These are phyloP conservation scores for Solanum tacnaense DNA, from an alignment of 257 asterid genomes.

Conservation along the genomic window DNA sequence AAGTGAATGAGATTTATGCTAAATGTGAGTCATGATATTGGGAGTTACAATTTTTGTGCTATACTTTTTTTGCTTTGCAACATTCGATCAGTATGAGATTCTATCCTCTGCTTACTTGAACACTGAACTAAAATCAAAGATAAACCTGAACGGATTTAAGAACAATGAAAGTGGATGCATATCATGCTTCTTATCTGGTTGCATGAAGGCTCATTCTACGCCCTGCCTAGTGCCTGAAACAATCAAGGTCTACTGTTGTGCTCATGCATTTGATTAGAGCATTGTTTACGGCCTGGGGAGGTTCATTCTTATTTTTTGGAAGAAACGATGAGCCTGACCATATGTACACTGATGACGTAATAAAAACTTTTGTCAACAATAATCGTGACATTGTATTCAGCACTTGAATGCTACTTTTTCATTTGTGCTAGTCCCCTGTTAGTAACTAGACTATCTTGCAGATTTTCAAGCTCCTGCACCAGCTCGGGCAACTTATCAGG, in stretches of 20 bases:
- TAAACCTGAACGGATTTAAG: background rate
- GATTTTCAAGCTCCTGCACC: conserved; percentile 87
- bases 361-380: background rate
- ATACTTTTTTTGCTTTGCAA: background rate
- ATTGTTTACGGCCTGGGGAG: background rate
- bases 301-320: background rate
- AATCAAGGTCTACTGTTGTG: background rate
- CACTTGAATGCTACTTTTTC: background rate
- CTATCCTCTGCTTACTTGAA: background rate
- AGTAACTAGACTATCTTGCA: conserved; percentile 21
- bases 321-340: background rate
- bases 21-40: conserved; percentile 53
- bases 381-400: background rate
- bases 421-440: background rate
- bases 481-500: conserved; percentile 90
- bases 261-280: background rate
- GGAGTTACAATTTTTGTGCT: background rate
- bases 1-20: conserved; percentile 86
- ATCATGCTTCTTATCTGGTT: background rate
- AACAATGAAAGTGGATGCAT: background rate
- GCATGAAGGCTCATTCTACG: background rate
- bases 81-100: background rate
- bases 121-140: background rate
- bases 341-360: background rate
- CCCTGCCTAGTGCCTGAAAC: background rate